Evolutionary conservation across 768 basidiomycete genomes (phyloP).

Genomic region (Sarcomyxa edulis): DNA sequence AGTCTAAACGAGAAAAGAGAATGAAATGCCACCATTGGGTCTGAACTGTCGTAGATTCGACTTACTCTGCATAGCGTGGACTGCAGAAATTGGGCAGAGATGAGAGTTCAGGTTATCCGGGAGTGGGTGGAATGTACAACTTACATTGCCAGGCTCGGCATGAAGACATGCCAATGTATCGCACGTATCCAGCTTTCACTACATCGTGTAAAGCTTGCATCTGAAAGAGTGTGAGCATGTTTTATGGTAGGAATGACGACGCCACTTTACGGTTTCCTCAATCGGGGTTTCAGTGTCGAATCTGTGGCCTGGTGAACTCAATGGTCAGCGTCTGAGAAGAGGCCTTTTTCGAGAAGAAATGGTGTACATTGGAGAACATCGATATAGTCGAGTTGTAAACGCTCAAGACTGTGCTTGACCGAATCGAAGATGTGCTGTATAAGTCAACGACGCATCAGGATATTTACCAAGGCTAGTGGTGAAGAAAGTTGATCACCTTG

Average conservation of each 20-base stretch:
- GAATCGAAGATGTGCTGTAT: conserved; percentile 50
- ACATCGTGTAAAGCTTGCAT: conserved; percentile 47
- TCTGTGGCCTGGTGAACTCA: conserved; percentile 19
- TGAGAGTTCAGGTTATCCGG: no score
- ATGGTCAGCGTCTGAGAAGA: not conserved
- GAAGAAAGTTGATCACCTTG: conserved; percentile 24
- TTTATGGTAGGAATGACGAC: not conserved
- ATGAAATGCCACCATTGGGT: not conserved
- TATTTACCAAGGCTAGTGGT: not conserved
- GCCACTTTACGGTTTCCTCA: conserved; percentile 22
- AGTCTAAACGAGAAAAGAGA: conserved; percentile 16
- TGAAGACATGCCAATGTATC: conserved; percentile 35
- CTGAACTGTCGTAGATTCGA: not conserved
- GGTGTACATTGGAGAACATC: conserved; percentile 49
- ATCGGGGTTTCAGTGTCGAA: conserved; percentile 37
- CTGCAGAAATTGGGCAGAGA: conserved; percentile 3
- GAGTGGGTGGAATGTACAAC: not conserved
- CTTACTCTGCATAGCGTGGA: conserved; percentile 14
- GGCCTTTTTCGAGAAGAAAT: not conserved
- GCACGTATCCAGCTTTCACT: conserved; percentile 37
- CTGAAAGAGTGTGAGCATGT: conserved; percentile 8
- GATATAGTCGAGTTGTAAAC: conserved; percentile 54
- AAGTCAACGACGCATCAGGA: conserved; percentile 11
- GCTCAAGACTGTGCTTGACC: conserved; percentile 40
- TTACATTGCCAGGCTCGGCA: conserved; percentile 27